Conservation (phyloP, 2,329 filamentous ascomycete species). For the Alternaria sp. region DNA sequence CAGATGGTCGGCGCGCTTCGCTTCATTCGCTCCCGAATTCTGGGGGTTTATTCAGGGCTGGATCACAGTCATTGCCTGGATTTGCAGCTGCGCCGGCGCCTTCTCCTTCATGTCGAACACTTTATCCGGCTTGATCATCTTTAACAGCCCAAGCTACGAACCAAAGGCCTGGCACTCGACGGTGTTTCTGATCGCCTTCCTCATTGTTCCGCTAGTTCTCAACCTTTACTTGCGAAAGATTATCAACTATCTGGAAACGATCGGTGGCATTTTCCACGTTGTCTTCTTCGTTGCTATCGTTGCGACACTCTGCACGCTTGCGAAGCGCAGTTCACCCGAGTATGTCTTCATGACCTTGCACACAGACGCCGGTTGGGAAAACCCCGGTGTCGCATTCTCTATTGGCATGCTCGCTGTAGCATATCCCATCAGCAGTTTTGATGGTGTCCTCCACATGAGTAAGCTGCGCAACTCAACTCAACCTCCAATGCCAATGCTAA, state of each 20-base stretch:
- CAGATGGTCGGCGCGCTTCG: slow-evolving; percentile 27
- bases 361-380: slow-evolving; percentile 50
- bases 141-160: slow-evolving; percentile 46
- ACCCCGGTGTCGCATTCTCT: slow-evolving; percentile 48
- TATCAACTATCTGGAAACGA: slow-evolving; percentile 53
- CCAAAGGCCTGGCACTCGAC: slow-evolving; percentile 55
- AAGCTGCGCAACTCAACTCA: not conserved
- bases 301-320: slow-evolving; percentile 50
- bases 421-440: slow-evolving; percentile 48
- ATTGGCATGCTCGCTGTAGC: slow-evolving; percentile 44
- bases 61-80: slow-evolving; percentile 47
- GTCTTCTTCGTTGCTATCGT: slow-evolving; percentile 56
- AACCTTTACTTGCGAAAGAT: slow-evolving; percentile 52
- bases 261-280: slow-evolving; percentile 54
- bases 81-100: slow-evolving; percentile 26
- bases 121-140: slow-evolving; percentile 23
- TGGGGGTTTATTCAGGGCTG: slow-evolving; percentile 37
- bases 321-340: slow-evolving; percentile 30
- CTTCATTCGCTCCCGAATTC: slow-evolving; percentile 19
- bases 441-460: slow-evolving; percentile 52
- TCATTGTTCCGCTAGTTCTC: slow-evolving; percentile 38
- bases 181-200: slow-evolving; percentile 52
- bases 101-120: slow-evolving; percentile 21
- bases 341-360: slow-evolving; percentile 54
- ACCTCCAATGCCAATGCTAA: not conserved